These are phyloP conservation scores for Triticum dicoccoides DNA, from an alignment of 176 grass and related monocot genomes.

Conservation along the genomic window DNA sequence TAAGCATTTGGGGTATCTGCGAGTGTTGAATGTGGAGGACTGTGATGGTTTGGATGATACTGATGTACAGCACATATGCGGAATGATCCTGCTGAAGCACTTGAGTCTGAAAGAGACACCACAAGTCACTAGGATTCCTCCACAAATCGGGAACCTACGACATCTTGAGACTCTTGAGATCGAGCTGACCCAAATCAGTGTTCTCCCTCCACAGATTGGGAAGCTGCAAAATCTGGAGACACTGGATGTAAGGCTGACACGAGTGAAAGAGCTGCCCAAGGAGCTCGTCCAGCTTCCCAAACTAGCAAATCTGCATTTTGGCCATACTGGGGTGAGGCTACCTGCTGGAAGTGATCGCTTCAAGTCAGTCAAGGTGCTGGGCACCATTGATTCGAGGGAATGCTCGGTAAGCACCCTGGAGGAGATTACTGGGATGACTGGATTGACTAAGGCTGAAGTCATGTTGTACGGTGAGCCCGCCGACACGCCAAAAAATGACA, in stretches of 20 bases:
- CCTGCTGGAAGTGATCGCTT: not conserved
- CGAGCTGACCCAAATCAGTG: not conserved
- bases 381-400: not conserved
- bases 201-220: not conserved
- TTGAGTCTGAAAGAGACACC: not conserved
- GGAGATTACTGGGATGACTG: not conserved
- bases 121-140: not conserved
- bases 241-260: constrained; percentile 4
- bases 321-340: not conserved
- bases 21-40: constrained; percentile 16
- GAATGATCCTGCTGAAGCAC: not conserved
- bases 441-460: not conserved
- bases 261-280: not conserved
- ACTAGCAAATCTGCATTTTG: not conserved
- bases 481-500: not conserved
- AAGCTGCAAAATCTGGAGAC: not conserved
- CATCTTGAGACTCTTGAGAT: not conserved
- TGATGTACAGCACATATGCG: not conserved
- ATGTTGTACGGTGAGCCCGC: not conserved
- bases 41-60: not conserved
- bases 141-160: not conserved
- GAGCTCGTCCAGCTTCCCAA: not conserved
- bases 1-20: not conserved
- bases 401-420: not conserved
- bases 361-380: not conserved